Conservation (phyloP, 345 rosid genomes). For the Acer negundo region DNA sequence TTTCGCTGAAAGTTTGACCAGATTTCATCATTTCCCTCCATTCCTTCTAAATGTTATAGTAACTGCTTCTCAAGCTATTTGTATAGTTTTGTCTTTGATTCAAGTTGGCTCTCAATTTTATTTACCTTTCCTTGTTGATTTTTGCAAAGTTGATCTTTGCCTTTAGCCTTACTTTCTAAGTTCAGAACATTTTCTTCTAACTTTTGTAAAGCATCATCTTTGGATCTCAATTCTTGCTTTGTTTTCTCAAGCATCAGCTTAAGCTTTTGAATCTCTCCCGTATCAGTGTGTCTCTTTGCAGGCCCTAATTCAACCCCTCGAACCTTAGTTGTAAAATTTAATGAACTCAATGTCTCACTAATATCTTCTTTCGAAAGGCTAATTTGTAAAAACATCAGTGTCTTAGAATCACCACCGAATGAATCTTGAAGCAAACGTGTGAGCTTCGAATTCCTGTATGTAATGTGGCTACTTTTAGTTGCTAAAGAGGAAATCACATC, state of each 20-base stretch:
- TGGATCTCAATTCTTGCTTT: conserved; percentile 41
- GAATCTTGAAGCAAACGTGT: conserved; percentile 49
- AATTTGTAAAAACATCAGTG: conserved; percentile 47
- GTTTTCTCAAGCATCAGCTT: conserved; percentile 43
- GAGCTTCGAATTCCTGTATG: conserved; percentile 51
- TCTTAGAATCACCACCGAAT: conserved; percentile 47
- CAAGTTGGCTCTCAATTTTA: conserved; percentile 41
- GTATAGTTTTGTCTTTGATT: conserved; percentile 27
- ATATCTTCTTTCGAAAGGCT: conserved; percentile 46
- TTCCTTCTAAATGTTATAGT: conserved; percentile 39
- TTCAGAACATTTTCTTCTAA: conserved; percentile 35
- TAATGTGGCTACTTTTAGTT: conserved; percentile 44
- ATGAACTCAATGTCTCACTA: conserved; percentile 45
- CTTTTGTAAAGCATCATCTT: conserved; percentile 40
- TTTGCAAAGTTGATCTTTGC: conserved; percentile 35
- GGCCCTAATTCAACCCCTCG: conserved; percentile 43
- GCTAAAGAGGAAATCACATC: conserved; percentile 48
- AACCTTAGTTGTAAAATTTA: conserved; percentile 50
- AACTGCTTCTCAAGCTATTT: conserved; percentile 33
- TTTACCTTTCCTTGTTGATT: conserved; percentile 35
- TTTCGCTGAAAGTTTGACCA: conserved; percentile 34
- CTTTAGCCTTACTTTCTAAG: conserved; percentile 37
- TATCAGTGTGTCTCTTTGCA: conserved; percentile 40
- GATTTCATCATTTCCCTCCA: conserved; percentile 36
- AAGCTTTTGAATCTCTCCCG: conserved; percentile 40